Base-by-base conservation (phyloP, 305 asterid species). In the Fraxinus albicans region DNA sequence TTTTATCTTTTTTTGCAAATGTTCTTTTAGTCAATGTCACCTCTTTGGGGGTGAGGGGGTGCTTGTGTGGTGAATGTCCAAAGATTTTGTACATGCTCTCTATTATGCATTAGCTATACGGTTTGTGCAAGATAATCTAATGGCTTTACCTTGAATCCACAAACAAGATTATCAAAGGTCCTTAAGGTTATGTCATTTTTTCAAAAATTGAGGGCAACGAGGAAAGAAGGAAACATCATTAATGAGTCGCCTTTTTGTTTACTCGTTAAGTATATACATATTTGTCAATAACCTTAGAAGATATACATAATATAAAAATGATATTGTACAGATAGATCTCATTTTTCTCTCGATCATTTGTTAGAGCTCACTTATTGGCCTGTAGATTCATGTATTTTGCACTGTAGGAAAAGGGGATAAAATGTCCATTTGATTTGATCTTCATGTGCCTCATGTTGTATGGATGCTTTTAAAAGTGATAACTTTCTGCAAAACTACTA, bases 301-400 rank as follows among this genome's bases (percentile, higher is more conserved):
- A 17, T 31, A 5, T 65, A 10, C 38, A 25, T 33, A 72, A 34
- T 72, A 33, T 72, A 13, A 31, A 31, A 17, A 17, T 72, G 44
- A 72, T 34, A 33, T 2, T 72, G 25, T 72, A 34, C 27, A 31
- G 34, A 31, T 31, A 31, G 73, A 23, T 65, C n/a, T 23, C 73
- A 23, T 65, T 65, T 27, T 65, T 9, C 17, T 21, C 35, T 63
- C 10, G 13, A 23, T 63, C 33, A 63, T 19, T 70, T 73, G 27
- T 73, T 9, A 73, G 47, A 33, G 73, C 21, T 44, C 36, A 21
- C 1, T 55, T 80, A 36, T 80, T 44, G 27, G 77, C 47, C 80
- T 76, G 40, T 19, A 50, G 83, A 81, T 60, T 58, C 67, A 63
- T n/a, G 42, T 77, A 65, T 58, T 23, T 70, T 75, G 72, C 55